A percentile compares a stretch with the other conserved stretches of the same genome.
phyloP scores from a whole-genome alignment of 768 basidiomycete species.

The Tulasnella calospora region DNA sequence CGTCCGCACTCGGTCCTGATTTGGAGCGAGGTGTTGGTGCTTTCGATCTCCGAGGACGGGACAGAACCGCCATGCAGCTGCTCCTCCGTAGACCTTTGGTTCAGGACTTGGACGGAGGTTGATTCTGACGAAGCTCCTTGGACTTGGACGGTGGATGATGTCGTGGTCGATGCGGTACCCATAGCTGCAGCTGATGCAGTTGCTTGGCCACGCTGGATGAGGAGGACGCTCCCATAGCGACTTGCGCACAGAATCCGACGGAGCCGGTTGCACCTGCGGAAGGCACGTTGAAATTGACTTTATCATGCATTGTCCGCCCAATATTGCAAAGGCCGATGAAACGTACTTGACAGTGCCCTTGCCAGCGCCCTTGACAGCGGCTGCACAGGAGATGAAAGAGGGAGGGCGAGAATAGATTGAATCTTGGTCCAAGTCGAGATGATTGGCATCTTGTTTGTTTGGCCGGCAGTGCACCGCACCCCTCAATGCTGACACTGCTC shows the following conservation, averaged over 20 bases:
- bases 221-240: not conserved
- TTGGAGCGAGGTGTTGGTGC: not conserved
- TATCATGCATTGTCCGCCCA: too few relatives aligned
- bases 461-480: too few relatives aligned
- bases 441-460: too few relatives aligned
- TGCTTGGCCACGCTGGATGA: not conserved
- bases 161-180: not conserved
- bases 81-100: not conserved
- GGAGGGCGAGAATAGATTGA: too few relatives aligned
- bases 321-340: too few relatives aligned
- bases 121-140: not conserved
- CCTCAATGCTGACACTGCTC: too few relatives aligned
- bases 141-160: not conserved
- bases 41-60: not conserved
- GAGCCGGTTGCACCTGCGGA: not conserved
- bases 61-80: not conserved
- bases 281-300: too few relatives aligned
- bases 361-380: too few relatives aligned
- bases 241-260: not conserved
- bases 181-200: not conserved
- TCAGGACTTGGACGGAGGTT: not conserved
- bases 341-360: too few relatives aligned
- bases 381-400: too few relatives aligned
- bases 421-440: too few relatives aligned
- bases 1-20: not conserved